These are phyloP conservation scores for Phyllosticta citrichinensis DNA, from an alignment of 2,329 filamentous ascomycete genomes.

Conservation along the genomic window DNA sequence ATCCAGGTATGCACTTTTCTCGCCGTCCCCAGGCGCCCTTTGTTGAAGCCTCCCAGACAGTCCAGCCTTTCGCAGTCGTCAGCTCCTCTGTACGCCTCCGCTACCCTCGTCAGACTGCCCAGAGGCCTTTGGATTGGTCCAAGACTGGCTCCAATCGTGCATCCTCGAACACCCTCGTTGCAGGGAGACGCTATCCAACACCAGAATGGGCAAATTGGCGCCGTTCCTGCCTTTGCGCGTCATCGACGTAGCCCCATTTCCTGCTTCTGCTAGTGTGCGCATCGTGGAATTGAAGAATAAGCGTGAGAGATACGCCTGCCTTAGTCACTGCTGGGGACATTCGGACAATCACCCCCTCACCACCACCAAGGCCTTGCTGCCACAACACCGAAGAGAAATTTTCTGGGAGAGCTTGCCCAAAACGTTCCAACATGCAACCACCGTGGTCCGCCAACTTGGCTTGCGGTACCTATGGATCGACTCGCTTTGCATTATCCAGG, in stretches of 20 bases:
- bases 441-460: constrained; percentile 1
- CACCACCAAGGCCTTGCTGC: constrained; percentile 14
- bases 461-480: constrained; percentile 15
- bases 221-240: constrained; percentile 16
- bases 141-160: constrained; percentile 16
- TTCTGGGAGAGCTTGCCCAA: constrained; percentile 10
- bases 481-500: constrained; percentile 14
- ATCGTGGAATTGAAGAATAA: constrained; percentile 13
- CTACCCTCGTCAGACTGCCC: constrained; percentile 18
- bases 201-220: constrained; percentile 5
- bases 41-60: constrained; percentile 15
- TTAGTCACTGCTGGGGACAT: constrained; percentile 18
- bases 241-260: constrained; percentile 14
- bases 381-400: constrained; percentile 13
- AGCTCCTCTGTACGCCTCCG: constrained; percentile 13
- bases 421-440: constrained; percentile 12
- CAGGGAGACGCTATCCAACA: constrained; percentile 14
- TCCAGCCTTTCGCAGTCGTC: constrained; percentile 15
- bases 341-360: constrained; percentile 15
- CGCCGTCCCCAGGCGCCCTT: background rate
- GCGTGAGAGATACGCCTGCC: constrained; percentile 6
- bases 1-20: constrained; percentile 12
- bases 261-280: constrained; percentile 12
- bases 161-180: constrained; percentile 14
- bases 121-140: constrained; percentile 15